Evolutionary conservation across 805 yeast genomes (phyloP), one percentile per base, ranked within the genome.

Genomic region (Clavispora phyllophila): DNA sequence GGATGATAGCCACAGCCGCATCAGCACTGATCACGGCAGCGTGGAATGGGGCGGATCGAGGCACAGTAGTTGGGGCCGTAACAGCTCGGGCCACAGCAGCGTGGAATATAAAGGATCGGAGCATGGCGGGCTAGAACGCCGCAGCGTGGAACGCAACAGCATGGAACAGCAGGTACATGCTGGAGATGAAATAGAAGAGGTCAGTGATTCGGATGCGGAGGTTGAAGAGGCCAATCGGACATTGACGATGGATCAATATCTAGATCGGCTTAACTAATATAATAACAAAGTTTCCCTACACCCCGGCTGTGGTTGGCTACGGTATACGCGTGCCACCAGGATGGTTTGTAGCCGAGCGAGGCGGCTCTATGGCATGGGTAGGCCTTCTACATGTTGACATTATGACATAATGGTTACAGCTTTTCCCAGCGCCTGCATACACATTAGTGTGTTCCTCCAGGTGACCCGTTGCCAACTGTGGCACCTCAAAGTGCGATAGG

Each of bases 1-100:
- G 13, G 73, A 66, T 41, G 69, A 61, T 9, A 29, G 33, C 9
- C 13, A 15, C 13, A 29, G 33, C 20, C 33, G 20, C 10, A 29
- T 15, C 9, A 29, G 33, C 20, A 15, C 5, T 3, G 33, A 29
- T n/a, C 33, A 10, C 20, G 20, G 20, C 5, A 29, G 33, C 20
- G 6, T 17, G 20, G 33, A 29, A 17, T 29, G 33, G 33, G 20
- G 33, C 7, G 20, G 33, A 4, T 29, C 33, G 19, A 17, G 33
- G 10, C 33, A 29, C 19, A 29, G 33, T 17, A 29, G 33, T 10
- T 29, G 33, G 33, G 33, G 33, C 13, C 33, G 33, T 9, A 17
- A 17, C 3, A 29, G 33, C 19, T 29, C 20, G 12, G 20, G 20
- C 5, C 13, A 10, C 20, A 29, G 15, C 14, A 29, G 33, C 6